These are phyloP conservation scores for Avena insularis DNA, from an alignment of 176 grass and related monocot genomes.

Conservation along the genomic window DNA sequence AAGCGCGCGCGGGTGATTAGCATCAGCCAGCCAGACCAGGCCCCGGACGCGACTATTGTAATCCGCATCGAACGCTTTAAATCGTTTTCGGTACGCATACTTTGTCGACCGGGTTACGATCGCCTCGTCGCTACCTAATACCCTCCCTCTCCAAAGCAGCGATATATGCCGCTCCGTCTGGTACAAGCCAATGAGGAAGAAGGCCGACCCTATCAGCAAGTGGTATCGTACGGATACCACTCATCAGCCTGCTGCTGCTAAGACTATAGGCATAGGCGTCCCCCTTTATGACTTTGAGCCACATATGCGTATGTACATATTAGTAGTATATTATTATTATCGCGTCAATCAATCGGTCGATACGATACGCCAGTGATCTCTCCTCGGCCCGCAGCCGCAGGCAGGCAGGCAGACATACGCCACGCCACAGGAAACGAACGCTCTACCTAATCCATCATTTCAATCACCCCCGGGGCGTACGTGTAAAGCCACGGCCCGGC, in stretches of 20 bases:
- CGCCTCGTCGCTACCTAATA: neutral
- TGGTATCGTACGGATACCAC: neutral
- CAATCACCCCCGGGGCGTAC: neutral
- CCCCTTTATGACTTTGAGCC: slow-evolving; percentile 17
- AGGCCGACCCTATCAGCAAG: neutral
- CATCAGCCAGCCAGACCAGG: neutral
- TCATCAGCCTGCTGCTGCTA: neutral
- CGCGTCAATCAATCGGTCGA: neutral
- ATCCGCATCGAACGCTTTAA: neutral
- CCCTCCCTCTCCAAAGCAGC: neutral
- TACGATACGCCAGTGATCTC: neutral
- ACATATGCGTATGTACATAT: neutral
- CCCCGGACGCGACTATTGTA: neutral
- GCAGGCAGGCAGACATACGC: neutral
- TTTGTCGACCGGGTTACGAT: neutral
- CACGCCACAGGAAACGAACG: neutral
- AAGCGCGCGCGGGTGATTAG: neutral
- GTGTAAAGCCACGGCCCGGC: neutral
- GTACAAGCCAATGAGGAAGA: neutral
- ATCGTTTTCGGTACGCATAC: neutral
- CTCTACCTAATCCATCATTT: slow-evolving; percentile 25
- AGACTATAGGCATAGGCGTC: neutral
- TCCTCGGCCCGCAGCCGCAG: too few species aligned
- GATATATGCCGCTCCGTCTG: neutral
- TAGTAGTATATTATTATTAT: neutral